Evolutionary conservation across 2,329 filamentous ascomycete species (phyloP), one percentile per base, ranked within the genome.

Genomic region (Aspergillus sp.): DNA sequence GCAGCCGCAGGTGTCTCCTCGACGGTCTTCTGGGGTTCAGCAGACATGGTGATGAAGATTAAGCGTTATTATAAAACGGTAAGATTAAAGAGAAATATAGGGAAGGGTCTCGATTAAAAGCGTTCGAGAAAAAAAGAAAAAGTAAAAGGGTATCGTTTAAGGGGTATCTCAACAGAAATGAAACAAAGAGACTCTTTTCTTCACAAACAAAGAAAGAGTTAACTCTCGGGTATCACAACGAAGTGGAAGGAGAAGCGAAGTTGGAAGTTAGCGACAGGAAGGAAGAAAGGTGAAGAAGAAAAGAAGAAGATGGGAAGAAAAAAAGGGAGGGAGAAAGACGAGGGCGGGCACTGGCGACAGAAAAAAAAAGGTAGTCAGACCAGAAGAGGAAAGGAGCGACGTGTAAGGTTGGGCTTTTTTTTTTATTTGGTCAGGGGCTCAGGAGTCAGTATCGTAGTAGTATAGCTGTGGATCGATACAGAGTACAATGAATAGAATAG

Each of bases 11-110:
- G 69, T 58, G 73, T 73, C 73, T 81, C 79, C 69, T 83, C 83
- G 61, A 80, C 76, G 66, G 83, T 79, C 76, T 89, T 88, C 72
- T 83, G 79, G 70, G 33, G n/a, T 13, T 35, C 33, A 35, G 33
- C 85, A 74, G 86, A 82, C 85, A 88, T 88, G 77, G 63, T 79
- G 75, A 55, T 49, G 52, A 49, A 41, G 43, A 47, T 42, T 53
- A 50, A 41, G 45, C 44, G 45, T 47, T 47, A 55, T 60, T 56
- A 52, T 55, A 52, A 43, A 3, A 30, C 25, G 25, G 25, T 30
- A 30, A 12, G 39, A 47, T 48, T 47, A 41, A 12, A 30, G 45
- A 23, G 37, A 39, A 15, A 7, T 37, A 17, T 35, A 35, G 33
- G 33, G 33, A 37, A 37, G 15, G 9, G 17, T 30, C 25, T 30